These are phyloP conservation scores for Aspergillus costaricaensis DNA, from an alignment of 2,329 filamentous ascomycete species.

Conservation along the genomic window DNA sequence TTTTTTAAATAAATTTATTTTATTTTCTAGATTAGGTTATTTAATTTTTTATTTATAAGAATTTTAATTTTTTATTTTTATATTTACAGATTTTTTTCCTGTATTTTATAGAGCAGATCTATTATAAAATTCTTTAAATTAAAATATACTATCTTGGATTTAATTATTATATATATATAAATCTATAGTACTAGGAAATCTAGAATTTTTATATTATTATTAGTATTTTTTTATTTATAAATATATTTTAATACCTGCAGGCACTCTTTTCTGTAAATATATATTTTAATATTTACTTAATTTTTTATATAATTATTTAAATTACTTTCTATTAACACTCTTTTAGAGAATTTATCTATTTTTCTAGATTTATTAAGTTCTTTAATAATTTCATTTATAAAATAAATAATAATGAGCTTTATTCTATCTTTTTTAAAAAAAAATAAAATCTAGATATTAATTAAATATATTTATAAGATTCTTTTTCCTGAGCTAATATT, in stretches of 20 bases:
- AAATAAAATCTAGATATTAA: background rate
- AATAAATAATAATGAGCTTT: background rate
- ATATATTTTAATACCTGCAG: background rate
- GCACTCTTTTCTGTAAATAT: background rate
- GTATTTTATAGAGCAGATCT: background rate
- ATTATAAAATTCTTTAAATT: background rate
- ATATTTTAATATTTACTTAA: background rate
- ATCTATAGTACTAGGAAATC: background rate
- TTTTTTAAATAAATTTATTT: background rate
- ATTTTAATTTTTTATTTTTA: background rate
- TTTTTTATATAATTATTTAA: background rate
- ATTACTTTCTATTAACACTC: background rate
- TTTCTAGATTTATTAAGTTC: background rate
- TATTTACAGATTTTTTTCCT: background rate
- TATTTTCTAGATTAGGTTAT: background rate
- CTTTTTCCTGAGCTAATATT: too few species aligned
- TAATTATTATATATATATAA: background rate
- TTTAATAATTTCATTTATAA: background rate
- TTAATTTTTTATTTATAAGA: background rate
- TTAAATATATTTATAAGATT: background rate
- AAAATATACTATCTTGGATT: background rate
- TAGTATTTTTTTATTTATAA: background rate
- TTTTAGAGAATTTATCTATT: background rate
- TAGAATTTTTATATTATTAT: background rate
- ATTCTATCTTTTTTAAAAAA: too few species aligned